Evolutionary conservation across 352 stramenopile genomes (phyloP), one percentile per base, ranked within the genome.

Genomic region (Lagenidium giganteum): DNA sequence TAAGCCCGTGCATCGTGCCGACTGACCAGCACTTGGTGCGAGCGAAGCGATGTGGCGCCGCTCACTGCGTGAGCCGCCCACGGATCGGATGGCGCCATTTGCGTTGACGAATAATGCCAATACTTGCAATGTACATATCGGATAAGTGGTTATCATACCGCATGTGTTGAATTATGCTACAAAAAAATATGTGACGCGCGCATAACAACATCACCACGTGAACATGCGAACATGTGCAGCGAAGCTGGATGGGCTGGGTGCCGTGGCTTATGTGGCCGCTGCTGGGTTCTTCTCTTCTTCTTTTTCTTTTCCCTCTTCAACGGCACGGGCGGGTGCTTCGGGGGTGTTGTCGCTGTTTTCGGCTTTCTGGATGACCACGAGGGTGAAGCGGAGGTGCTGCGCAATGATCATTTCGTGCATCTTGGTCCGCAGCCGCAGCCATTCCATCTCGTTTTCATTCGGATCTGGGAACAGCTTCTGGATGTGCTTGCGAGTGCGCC

Each of bases 331-430:
- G 3, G 48, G 35, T 18, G 38, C 51, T 20, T 65, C 64, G 0
- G 51, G 56, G 0, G 45, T 47, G 11, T 32, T 43, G 29, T 79
- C 67, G 16, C 39, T 29, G 9, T 59, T 23, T 36, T 82, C 67
- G 16, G 70, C 52, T 37, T 69, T 65, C 44, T 96, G 83, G 43
- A 96, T 69, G 36, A 92, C 85, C 44, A 95, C 83, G 30, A 96
- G 69, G 13, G 83, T 95, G 56, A 93, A 96, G 8, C 71, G 74
- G 53, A 89, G 54, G 59, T 95, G 68, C 58, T 94, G 83, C 5
- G 85, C 80, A 41, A 95, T 89, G 62, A 96, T 87, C 76, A 96
- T 94, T 61, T 96, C 87, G 58, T 96, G 89, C 51, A 95, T 70
- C 49, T 94, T 82, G 36, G 87, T 96, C 44, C 85, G 72, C 49